These are phyloP conservation scores for Tulasnella sp. DNA, from an alignment of 768 basidiomycete genomes.

Conservation along the genomic window DNA sequence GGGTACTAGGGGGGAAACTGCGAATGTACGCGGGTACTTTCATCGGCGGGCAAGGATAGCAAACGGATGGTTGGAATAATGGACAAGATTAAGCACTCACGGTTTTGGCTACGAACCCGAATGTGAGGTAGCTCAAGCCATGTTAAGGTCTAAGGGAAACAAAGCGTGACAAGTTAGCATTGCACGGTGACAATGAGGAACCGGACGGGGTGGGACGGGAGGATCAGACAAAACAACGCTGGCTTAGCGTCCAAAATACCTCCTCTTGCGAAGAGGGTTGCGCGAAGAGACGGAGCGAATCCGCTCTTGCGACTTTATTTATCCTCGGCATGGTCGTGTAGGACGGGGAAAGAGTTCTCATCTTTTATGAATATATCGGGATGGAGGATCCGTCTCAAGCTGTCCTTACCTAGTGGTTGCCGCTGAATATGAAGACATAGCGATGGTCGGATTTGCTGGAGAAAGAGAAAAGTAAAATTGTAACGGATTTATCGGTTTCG, in stretches of 20 bases:
- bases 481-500: constrained; percentile 7
- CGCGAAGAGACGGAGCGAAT: constrained; percentile 50
- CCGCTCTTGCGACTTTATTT: constrained; percentile 35
- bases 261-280: constrained; percentile 44
- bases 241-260: constrained; percentile 42
- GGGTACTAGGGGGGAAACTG: constrained; percentile 78
- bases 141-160: too few species aligned
- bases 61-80: constrained; percentile 12
- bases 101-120: not conserved
- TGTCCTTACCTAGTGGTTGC: too few species aligned
- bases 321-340: constrained; percentile 82
- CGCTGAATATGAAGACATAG: too few species aligned
- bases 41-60: constrained; percentile 37
- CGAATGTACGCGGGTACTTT: constrained; percentile 53
- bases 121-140: not conserved
- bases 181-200: not conserved
- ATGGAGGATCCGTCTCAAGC: not conserved
- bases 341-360: constrained; percentile 67
- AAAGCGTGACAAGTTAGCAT: too few species aligned
- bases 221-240: constrained; percentile 77
- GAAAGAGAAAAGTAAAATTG: constrained; percentile 8
- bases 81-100: constrained; percentile 4
- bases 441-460: not conserved
- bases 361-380: not conserved
- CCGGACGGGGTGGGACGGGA: constrained; percentile 12